A percentile compares a stretch with the other conserved stretches of the same genome.
Evolutionary conservation across 768 basidiomycete genomes (phyloP).

Genomic region (Leucocoprinus leucothites): DNA sequence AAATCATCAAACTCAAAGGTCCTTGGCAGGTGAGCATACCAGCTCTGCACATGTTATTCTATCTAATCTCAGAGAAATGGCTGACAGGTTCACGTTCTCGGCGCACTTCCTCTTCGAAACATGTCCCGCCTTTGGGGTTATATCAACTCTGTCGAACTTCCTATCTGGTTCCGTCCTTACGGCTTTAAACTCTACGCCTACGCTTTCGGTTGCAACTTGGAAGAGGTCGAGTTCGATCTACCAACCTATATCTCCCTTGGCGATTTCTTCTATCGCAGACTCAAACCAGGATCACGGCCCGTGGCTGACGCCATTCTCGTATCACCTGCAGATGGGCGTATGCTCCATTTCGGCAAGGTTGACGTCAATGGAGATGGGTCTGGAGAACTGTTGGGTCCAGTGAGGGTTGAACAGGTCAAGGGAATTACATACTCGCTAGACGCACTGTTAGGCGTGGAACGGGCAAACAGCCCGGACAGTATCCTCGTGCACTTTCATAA

Average conservation of each 20-base stretch:
- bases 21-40: slow-evolving; percentile 80
- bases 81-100: slow-evolving; percentile 92
- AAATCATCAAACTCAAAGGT: slow-evolving; percentile 77
- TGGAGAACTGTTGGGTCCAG: background rate
- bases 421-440: slow-evolving; percentile 96
- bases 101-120: slow-evolving; percentile 90
- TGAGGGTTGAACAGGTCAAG: slow-evolving; percentile 88
- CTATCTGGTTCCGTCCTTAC: slow-evolving; percentile 92
- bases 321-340: slow-evolving; percentile 90
- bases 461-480: slow-evolving; percentile 42
- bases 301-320: slow-evolving; percentile 77
- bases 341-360: slow-evolving; percentile 91
- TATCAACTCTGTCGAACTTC: slow-evolving; percentile 88
- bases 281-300: slow-evolving; percentile 80
- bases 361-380: slow-evolving; percentile 43
- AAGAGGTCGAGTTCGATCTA: slow-evolving; percentile 85
- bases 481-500: slow-evolving; percentile 32
- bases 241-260: slow-evolving; percentile 82
- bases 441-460: slow-evolving; percentile 81
- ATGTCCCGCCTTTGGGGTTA: slow-evolving; percentile 98
- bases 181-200: slow-evolving; percentile 83
- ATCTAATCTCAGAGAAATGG: background rate
- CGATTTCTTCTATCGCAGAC: slow-evolving; percentile 90
- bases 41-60: background rate
- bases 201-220: slow-evolving; percentile 92